phyloP scores from a whole-genome alignment of 2,329 filamentous ascomycete genomes.

The Dactylellina leptospora region DNA sequence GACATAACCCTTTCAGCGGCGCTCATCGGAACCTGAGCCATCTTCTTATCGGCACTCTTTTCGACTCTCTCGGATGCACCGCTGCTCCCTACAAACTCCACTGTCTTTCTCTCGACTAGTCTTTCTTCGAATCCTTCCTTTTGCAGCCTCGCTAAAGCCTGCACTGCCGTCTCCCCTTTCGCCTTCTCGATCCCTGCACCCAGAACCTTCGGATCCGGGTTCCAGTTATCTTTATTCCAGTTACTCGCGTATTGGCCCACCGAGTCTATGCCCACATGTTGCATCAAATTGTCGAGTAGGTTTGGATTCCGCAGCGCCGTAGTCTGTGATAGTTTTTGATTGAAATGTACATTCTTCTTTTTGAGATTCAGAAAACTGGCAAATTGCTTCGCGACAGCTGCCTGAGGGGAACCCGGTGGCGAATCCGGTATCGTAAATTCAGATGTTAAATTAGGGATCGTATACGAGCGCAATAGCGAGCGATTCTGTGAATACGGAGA shows the following conservation, averaged over 20 bases:
- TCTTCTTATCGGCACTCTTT: conserved; percentile 1
- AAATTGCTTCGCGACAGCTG: conserved; percentile 71
- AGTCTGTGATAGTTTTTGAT: conserved; percentile 74
- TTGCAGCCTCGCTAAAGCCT: conserved; percentile 63
- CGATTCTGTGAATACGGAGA: conserved; percentile 76
- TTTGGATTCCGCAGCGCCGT: conserved; percentile 75
- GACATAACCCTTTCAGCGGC: conserved; percentile 57
- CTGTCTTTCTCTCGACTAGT: conserved; percentile 55
- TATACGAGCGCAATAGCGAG: conserved; percentile 74
- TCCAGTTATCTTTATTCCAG: conserved; percentile 67
- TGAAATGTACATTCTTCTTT: conserved; percentile 79
- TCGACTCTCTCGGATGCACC: conserved; percentile 2
- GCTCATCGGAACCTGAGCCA: conserved; percentile 49
- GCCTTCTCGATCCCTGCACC: conserved; percentile 39
- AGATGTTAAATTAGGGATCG: conserved; percentile 77
- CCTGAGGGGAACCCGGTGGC: conserved; percentile 70
- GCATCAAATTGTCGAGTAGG: conserved; percentile 75
- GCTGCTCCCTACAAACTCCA: conserved; percentile 46
- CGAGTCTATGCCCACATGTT: conserved; percentile 70
- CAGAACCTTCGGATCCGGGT: conserved; percentile 61
- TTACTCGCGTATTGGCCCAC: conserved; percentile 74
- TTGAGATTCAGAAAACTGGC: conserved; percentile 80
- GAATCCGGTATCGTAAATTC: conserved; percentile 72
- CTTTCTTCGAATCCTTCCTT: conserved; percentile 56
- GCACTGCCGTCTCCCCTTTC: conserved; percentile 47